These are phyloP conservation scores for Fusarium metavorans DNA, from an alignment of 2,329 filamentous ascomycete species.

Conservation along the genomic window DNA sequence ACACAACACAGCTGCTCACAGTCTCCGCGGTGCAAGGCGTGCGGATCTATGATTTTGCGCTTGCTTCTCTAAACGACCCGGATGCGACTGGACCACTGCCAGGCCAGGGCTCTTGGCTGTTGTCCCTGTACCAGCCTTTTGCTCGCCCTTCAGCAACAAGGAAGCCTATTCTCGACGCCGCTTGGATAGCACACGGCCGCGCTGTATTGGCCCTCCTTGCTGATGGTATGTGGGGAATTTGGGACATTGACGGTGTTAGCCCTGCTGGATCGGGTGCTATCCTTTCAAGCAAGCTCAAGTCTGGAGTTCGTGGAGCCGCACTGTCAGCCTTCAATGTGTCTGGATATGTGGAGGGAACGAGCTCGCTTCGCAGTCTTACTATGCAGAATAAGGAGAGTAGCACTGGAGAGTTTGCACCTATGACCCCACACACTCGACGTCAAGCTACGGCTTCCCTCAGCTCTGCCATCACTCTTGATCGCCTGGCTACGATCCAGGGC, in stretches of 20 bases:
- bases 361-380: constrained; percentile 60
- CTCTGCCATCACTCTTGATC: constrained; percentile 60
- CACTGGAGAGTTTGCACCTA: constrained; percentile 68
- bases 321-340: constrained; percentile 68
- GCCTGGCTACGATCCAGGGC: constrained; percentile 63
- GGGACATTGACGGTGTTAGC: constrained; percentile 72
- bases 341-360: constrained; percentile 71
- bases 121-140: constrained; percentile 72
- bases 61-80: constrained; percentile 65
- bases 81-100: constrained; percentile 64
- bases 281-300: constrained; percentile 62
- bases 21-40: constrained; percentile 68
- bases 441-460: constrained; percentile 62
- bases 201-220: constrained; percentile 69
- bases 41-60: constrained; percentile 71
- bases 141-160: constrained; percentile 61
- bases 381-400: constrained; percentile 52
- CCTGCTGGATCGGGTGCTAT: constrained; percentile 56
- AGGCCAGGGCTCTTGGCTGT: constrained; percentile 71
- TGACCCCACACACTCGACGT: constrained; percentile 72
- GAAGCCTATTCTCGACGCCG: constrained; percentile 72
- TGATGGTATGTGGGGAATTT: constrained; percentile 76
- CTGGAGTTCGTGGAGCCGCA: constrained; percentile 68
- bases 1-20: constrained; percentile 68
- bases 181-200: constrained; percentile 71